Evolutionary conservation across 176 grass and related monocot genomes (phyloP).

Genomic region (Triticum timopheevii): DNA sequence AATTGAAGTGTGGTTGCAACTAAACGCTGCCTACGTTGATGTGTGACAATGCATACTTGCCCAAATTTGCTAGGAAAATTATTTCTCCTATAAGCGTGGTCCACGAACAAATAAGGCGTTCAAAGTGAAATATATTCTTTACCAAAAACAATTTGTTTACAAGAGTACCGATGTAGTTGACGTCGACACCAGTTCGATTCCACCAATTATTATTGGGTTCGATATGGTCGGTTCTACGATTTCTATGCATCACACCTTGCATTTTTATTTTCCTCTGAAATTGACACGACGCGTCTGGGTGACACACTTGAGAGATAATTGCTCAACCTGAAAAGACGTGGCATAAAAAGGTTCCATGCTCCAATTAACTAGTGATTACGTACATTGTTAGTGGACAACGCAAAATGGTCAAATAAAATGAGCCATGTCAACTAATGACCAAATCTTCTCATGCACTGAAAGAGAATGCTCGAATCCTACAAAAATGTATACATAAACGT

Average conservation of each 20-base stretch:
- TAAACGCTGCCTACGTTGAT: background rate
- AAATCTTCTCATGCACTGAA: background rate
- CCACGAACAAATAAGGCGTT: background rate
- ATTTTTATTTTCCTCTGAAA: background rate
- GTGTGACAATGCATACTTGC: background rate
- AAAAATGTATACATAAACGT: background rate
- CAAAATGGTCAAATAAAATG: conserved; percentile 1
- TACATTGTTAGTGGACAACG: background rate
- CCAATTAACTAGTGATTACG: background rate
- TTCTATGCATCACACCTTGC: background rate
- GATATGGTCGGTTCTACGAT: background rate
- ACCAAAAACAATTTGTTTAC: background rate
- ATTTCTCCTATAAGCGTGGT: background rate
- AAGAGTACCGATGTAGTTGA: background rate
- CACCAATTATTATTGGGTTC: background rate
- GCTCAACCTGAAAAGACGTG: background rate
- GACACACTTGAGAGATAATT: background rate
- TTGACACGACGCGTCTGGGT: background rate
- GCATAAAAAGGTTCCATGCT: background rate
- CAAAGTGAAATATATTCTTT: background rate
- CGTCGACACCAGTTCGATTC: background rate
- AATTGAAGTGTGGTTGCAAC: background rate
- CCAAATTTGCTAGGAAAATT: background rate
- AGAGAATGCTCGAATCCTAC: background rate
- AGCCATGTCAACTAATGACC: background rate